These are phyloP conservation scores for Boletus rufocinnamomeus DNA, from an alignment of 768 basidiomycete species.

Conservation along the genomic window DNA sequence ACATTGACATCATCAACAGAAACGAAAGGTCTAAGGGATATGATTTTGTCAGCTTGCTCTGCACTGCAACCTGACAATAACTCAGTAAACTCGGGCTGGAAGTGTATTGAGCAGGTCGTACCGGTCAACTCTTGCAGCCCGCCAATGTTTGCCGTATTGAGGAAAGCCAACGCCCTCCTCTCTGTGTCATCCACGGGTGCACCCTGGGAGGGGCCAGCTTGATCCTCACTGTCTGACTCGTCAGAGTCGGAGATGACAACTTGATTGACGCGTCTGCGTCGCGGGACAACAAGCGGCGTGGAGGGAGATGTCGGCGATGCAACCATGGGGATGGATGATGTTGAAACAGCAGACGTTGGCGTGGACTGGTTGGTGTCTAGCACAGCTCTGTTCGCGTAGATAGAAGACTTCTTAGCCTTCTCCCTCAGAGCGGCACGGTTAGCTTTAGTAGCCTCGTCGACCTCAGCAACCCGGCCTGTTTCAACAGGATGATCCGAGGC, in stretches of 20 bases:
- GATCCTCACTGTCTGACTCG: constrained; percentile 50
- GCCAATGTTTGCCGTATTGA: constrained; percentile 62
- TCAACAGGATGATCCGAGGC: constrained; percentile 31
- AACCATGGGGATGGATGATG: constrained; percentile 34
- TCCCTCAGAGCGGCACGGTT: constrained; percentile 65
- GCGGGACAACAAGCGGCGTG: constrained; percentile 45
- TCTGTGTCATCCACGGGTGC: constrained; percentile 44
- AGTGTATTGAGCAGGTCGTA: constrained; percentile 33
- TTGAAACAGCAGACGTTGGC: constrained; percentile 33
- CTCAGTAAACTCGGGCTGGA: constrained; percentile 6
- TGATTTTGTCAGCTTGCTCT: constrained; percentile 80
- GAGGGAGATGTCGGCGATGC: constrained; percentile 41
- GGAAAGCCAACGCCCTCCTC: constrained; percentile 60
- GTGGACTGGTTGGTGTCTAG: constrained; percentile 50
- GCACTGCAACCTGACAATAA: constrained; percentile 62
- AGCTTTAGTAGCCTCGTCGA: constrained; percentile 73
- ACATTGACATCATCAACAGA: constrained; percentile 70
- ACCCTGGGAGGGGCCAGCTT: constrained; percentile 36
- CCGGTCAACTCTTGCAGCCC: constrained; percentile 77
- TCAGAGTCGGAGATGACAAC: constrained; percentile 66
- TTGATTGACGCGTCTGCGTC: constrained; percentile 57
- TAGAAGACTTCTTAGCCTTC: constrained; percentile 80
- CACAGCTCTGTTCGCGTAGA: constrained; percentile 67
- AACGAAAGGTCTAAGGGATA: constrained; percentile 77
- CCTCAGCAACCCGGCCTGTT: constrained; percentile 65